Base-by-base conservation (phyloP, 345 rosid genomes). In the Trapa bicornis region DNA sequence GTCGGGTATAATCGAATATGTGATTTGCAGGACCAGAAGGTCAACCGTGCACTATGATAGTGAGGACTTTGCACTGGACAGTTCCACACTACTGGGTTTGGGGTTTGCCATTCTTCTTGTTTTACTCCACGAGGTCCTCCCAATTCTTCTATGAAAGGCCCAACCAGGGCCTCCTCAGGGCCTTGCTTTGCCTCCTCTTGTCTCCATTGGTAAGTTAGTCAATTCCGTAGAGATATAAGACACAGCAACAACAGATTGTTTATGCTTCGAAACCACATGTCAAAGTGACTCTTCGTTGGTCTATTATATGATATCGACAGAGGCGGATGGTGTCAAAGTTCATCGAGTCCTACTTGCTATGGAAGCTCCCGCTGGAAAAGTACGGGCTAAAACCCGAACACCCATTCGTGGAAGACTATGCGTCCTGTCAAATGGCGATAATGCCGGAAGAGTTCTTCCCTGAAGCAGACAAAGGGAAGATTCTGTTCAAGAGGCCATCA, bases 101-200 rank as follows among this genome's bases (percentile, higher is more conserved):
- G 90, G 91, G 91, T 10, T 74, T 86, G 71, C 87, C 91, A 11
- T 86, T 86, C 78, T 83, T 69, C 87, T 65, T 86, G 71, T 86
- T 86, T 68, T 86, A 78, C 68, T 86, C 91, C 52, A 86, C 87
- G 37, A 81, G 91, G 68, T 80, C 73, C 47, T 83, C 91, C 37
- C 91, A 86, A 41, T 79, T 86, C 71, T 73, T 86, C 66, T 83
- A 86, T 64, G 72, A 73, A 70, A 80, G 74, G 66, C 87, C 91
- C 15, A 76, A 80, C 65, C 80, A 76, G 16, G 72, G 77, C 76
- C 71, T 75, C 35, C 57, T 72, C 75, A 74, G 65, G 76, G 65
- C 71, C 71, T 52, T 76, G n/a, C 70, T 86, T 0, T 79, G 84
- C 72, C 73, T 70, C 37, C 78, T 86, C 16, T 61, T 75, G 5